Evolutionary conservation across 2,329 filamentous ascomycete genomes (phyloP), one percentile per base, ranked within the genome.

Genomic region (Huntiella omanensis): DNA sequence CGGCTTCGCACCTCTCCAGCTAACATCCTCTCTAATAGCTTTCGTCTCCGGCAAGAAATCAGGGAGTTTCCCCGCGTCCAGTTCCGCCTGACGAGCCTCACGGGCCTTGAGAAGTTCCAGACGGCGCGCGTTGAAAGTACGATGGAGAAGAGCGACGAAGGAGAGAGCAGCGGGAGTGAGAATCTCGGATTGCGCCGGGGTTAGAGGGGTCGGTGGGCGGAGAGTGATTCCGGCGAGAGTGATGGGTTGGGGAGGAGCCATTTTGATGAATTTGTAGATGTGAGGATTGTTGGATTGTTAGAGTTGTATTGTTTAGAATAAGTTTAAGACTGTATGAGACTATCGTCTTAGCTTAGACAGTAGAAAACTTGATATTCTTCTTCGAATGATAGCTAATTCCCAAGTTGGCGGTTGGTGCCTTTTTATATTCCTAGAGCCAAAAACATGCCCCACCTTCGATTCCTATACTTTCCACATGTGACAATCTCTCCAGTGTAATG

Each of bases 11-110:
- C 85, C 91, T 67, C 77, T 91, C 91, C 91, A 98, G 56, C 86
- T 78, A 61, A 83, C 75, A 64, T 94, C 83, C 56, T 96, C 87
- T 56, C 91, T 85, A 62, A 98, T 87, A 67, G 91, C 81, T 67
- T 77, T 87, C 50, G 91, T 96, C 73, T 96, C 85, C 50, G 87
- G 84, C 46, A 96, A 75, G 70, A 98, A 96, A 65, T 96, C 87
- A 51, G 86, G 86, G 39, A 95, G 71, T 46, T 76, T 65, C 54
- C 91, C 91, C 60, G 80, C 81, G 69, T 96, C 88, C 52, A 96
- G 77, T 73, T 95, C 87, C 55, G 82, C 80, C 68, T 96, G 91
- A 59, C 88, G 83, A 54, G 80, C 68, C 56, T 81, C 74, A 57
- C 91, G 84, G 58, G 86, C 79, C 66, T 95, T 80, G 46, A 98